Base-by-base conservation (phyloP, 164 flowering plant species). In the Kalanchoe fedtschenkoi region DNA sequence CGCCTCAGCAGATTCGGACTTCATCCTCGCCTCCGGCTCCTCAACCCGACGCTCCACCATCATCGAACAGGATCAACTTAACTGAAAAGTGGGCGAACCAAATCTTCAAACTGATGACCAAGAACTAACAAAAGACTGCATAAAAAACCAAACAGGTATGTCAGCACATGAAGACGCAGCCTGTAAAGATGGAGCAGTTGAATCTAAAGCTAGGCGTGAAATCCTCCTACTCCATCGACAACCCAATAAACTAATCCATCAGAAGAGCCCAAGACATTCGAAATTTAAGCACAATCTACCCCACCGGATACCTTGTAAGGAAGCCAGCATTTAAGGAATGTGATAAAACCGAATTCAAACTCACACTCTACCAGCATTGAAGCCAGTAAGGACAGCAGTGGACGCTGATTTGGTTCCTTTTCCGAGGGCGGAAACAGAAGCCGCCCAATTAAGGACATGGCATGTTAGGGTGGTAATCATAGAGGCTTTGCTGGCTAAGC, bases 21-120 rank as follows among this genome's bases (percentile, higher is more conserved):
- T 79, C 1, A 51, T 65, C 47, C 56, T 15, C 11, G n/a, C n/a
- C n/a, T n/a, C n/a, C 47, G 43, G 70, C 58, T 70, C 71, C 11
- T 69, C 66, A 17, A 51, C 71, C 14, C 75, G 68, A 24, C 73
- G 84, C 69, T 80, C 91, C 51, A 80, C 82, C 91, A 85, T 87
- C 71, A 56, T 68, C 6, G 0, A 6, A n/a, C 24, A n/a, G n/a
- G n/a, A n/a, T 47, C 54, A 47, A 22, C 54, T 37, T 37, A 37
- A 37, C 11, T 2, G 11, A 9, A 22, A 47, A 47, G 11, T 24
- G 30, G 55, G 30, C 30, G 22, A 24, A 47, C 55, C 55, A 47
- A 22, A 22, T 26, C 30, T 24, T 22, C 22, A 0, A 47, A 22
- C 28, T 22, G 54, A 47, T 47, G 29, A 47, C 54, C 29, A 47